Base-by-base conservation (phyloP, 768 basidiomycete genomes). In the Lactarius vividus region DNA sequence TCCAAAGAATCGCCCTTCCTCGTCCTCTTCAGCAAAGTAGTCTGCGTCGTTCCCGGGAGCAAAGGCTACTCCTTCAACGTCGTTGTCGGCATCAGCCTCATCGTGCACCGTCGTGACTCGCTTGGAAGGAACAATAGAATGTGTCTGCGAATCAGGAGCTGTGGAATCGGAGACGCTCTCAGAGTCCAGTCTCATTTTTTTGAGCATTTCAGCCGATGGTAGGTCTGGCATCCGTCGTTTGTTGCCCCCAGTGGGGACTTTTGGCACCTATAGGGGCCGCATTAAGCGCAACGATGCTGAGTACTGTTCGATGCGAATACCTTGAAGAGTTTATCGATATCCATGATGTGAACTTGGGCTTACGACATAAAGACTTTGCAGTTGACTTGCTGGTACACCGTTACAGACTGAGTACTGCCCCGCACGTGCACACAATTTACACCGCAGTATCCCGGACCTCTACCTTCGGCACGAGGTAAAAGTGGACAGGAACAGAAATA, bases 1-100 rank as follows among this genome's bases (percentile, higher is more conserved):
- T 44, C 97, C 97, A 72, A 88, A 96, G 77, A 96, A 96, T 13
- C 94, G 82, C 0, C 93, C 94, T 71, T 95, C 94, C 28, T 90
- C 92, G 72, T 96, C 94, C 76, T 96, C 94, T 71, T 96, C 96
- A 4, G 75, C 84, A 71, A 91, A 94, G 75, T 95, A 96, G 73
- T 96, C 94, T 0, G 92, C 90, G 69, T 96, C 94, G 28, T 88
- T 88, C 11, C 92, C 92, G 13, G 92, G 93, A 0, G 91, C 89
- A 76, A 92, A 93, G 67, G 82, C 79, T 1, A 67, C 68, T n/a
- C 72, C 77, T 56, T 64, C 71, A 3, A 70, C 72, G 13, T 71
- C 74, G 20, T 79, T 80, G 42, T 83, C 83, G 40, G 85, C 85
- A 26, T 82, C 84, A 18, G 79, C 80, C 37, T 79, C 83, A 58